Conservation (phyloP, 805 yeast genomes). For the Ogataea haglerorum region DNA sequence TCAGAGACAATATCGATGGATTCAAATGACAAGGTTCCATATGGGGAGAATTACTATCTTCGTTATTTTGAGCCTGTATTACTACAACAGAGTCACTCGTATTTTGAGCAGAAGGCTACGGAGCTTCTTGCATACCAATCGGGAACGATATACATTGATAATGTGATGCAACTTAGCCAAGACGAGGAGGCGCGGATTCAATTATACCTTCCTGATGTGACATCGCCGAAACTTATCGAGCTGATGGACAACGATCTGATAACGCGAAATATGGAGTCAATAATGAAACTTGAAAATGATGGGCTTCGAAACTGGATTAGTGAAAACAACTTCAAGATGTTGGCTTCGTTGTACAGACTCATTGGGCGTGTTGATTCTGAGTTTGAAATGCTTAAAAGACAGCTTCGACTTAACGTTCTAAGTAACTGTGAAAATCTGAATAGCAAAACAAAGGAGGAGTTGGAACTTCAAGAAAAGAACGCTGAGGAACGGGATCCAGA, state of each 20-base stretch:
- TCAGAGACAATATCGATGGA: conserved; percentile 34
- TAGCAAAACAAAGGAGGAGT: conserved; percentile 24
- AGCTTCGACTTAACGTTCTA: conserved; percentile 45
- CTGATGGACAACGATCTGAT: conserved; percentile 60
- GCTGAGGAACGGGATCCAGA: conserved; percentile 17
- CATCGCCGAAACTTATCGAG: conserved; percentile 51
- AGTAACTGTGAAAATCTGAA: conserved; percentile 43
- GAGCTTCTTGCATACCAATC: conserved; percentile 41
- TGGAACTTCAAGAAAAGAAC: conserved; percentile 16
- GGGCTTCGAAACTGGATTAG: conserved; percentile 59
- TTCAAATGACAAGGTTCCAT: conserved; percentile 21
- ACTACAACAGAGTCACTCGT: conserved; percentile 50
- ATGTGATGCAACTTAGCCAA: conserved; percentile 48
- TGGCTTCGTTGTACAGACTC: conserved; percentile 47
- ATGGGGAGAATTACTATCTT: conserved; percentile 60
- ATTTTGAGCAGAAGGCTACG: conserved; percentile 46
- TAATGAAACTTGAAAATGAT: conserved; percentile 48
- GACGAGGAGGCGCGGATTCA: conserved; percentile 61
- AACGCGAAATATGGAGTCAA: conserved; percentile 50
- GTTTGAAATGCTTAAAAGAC: conserved; percentile 45
- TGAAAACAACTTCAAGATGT: conserved; percentile 41
- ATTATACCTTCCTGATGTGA: conserved; percentile 50
- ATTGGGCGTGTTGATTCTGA: conserved; percentile 52
- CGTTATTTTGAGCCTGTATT: conserved; percentile 65
- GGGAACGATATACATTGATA: conserved; percentile 55